Evolutionary conservation across 1,139 yeast genomes (phyloP), one percentile per base, ranked within the genome.

Genomic region (Taphrina populina): DNA sequence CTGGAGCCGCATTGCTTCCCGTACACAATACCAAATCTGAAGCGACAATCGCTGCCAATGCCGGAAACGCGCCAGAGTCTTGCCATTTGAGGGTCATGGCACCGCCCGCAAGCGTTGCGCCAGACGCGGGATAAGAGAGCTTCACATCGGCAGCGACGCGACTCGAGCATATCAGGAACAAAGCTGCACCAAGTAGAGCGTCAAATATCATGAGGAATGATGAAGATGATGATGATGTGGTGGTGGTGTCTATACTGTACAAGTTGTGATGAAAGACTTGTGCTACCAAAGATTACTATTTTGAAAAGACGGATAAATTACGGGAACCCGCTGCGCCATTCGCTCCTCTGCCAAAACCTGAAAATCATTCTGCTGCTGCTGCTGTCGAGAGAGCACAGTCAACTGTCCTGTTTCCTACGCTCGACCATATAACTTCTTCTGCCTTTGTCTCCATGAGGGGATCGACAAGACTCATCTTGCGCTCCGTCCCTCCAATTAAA

Each of bases 401-500:
- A 21, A 26, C 21, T n/a, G 32, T 23, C 13, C 54, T 39, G 32
- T 49, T 49, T 32, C 54, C 54, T 11, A 49, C 54, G 8, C 32
- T 33, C 40, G 54, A 49, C 54, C 54, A 49, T n/a, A 49, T 49
- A 33, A 49, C 33, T 11, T 49, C 54, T 10, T 23, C 46, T 5
- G 29, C 47, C 6, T 37, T 29, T 17, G 54, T 49, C 13, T 10
- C 15, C 15, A 40, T 32, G 39, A 49, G 20, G n/a, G 54, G 54
- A 20, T 39, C 46, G 36, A 47, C 8, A 7, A 41, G 32, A 17
- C 33, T 29, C 30, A 19, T 39, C 39, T 17, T 23, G 21, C 26
- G 15, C 21, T 29, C 33, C 1, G 32, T 20, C 19, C 23, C 27
- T 7, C 54, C 54, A 10, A 19, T 27, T 15, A 49, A 20, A n/a